Conservation (phyloP, 192 early-diverging fungal species). For the Thamnidium elegans region DNA sequence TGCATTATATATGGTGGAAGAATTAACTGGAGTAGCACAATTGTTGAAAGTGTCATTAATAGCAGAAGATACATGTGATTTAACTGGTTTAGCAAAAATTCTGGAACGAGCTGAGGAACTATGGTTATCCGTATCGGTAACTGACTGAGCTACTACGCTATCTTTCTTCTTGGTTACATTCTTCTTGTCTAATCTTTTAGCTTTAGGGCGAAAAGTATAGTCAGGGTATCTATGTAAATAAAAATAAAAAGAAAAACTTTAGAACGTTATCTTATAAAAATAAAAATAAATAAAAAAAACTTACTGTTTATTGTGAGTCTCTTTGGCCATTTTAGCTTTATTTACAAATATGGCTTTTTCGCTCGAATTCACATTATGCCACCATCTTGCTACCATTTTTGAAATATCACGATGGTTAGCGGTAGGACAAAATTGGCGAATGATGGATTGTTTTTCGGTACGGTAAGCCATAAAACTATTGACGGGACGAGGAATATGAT, state of each 20-base stretch:
- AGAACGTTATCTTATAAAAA: not conserved
- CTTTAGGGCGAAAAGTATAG: conserved; percentile 24
- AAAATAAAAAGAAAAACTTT: not conserved
- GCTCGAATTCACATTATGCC: conserved; percentile 46
- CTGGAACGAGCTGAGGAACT: too few relatives aligned
- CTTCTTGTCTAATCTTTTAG: not conserved
- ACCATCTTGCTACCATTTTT: conserved; percentile 57
- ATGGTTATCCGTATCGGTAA: too few relatives aligned
- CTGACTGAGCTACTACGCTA: too few relatives aligned
- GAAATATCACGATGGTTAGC: conserved; percentile 62
- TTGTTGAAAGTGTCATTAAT: too few relatives aligned
- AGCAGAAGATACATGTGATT: too few relatives aligned
- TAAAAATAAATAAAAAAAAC: not conserved
- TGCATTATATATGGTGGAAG: too few relatives aligned
- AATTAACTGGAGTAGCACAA: too few relatives aligned
- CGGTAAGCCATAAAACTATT: conserved; percentile 69
- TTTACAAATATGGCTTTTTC: conserved; percentile 52
- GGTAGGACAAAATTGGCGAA: conserved; percentile 44
- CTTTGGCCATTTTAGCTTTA: conserved; percentile 45
- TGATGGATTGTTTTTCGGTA: conserved; percentile 50
- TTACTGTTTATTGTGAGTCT: conserved; percentile 46
- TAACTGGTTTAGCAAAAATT: too few relatives aligned
- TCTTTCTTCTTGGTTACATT: too few relatives aligned
- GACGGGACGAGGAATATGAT: conserved; percentile 43
- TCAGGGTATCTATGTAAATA: conserved; percentile 18